Percentiles rank a stretch among this genome's conserved stretches.
Conservation (phyloP, 1,284 basidiomycete genomes). For the Ustilago crameri region DNA sequence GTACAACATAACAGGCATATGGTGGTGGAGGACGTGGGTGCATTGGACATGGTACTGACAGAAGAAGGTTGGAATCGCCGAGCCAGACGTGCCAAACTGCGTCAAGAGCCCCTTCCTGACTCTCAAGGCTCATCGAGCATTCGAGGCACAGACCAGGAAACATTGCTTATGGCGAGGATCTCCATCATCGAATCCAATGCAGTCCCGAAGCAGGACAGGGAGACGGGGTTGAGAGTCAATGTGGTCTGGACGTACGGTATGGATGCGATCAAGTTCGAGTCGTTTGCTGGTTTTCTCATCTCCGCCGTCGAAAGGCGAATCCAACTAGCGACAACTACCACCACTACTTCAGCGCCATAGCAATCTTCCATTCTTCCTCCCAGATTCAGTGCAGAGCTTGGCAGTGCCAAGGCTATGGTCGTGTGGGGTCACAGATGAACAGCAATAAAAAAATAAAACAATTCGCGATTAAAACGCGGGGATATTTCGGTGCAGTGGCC, state of each 20-base stretch:
- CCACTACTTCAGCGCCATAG: background rate
- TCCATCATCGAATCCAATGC: background rate
- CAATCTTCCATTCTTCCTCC: too few species aligned
- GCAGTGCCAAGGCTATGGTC: too few species aligned
- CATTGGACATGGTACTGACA: constrained; percentile 15
- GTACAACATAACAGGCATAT: too few species aligned
- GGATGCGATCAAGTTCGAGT: constrained; percentile 34
- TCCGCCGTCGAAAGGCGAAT: constrained; percentile 17
- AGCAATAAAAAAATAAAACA: background rate
- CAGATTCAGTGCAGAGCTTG: too few species aligned
- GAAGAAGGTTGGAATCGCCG: constrained; percentile 29
- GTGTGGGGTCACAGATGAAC: background rate
- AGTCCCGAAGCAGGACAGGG: background rate
- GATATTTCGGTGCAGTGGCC: background rate
- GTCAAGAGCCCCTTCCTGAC: background rate
- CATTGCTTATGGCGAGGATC: constrained; percentile 22
- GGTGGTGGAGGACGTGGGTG: background rate
- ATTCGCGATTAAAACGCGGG: background rate
- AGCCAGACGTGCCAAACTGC: constrained; percentile 26
- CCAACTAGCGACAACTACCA: background rate
- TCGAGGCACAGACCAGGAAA: background rate
- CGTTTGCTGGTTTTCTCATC: constrained; percentile 41
- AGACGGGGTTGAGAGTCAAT: constrained; percentile 19
- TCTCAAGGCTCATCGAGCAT: background rate
- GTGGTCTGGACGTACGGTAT: constrained; percentile 31